Base-by-base conservation (phyloP, 441 rosid species). In the Mallotus japonicus region DNA sequence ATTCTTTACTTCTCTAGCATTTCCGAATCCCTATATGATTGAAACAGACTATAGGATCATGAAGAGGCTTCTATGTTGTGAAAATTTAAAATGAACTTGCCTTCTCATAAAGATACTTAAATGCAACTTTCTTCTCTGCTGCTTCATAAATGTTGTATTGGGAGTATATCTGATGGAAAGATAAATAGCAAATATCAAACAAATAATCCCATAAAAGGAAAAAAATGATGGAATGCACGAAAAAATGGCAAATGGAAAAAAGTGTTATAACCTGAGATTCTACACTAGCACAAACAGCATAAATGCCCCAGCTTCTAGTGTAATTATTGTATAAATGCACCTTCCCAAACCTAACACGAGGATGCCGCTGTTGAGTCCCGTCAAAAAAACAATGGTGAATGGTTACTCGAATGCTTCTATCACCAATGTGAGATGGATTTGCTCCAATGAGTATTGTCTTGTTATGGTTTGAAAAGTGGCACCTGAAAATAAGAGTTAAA, bases 351-450 rank as follows among this genome's bases (percentile, higher is more conserved):
- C 98, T 85, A 75, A 93, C 88, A 9, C 98, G 99, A 77, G 99
- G 99, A 51, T 95, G 99, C 44, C 93, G 81, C 76, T 93, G 99
- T 24, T 91, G 82, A 47, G 97, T 93, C 50, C 94, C 95, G 65
- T 93, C 91, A 24, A 95, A 95, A 79, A 95, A 95, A 66, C 98
- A 95, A 80, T 91, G 99, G 75, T 95, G 97, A 74, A 93, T 91
- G 46, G 97, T 93, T 62, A 93, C 91, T 66, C 89, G 76, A 57
- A 95, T 93, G 73, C 95, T 89, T 80, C 97, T 85, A 75, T 95
- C 99, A 64, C 78, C 83, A 28, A 84, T 74, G 50, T 95, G 90
- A 59, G 93, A 81, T 15, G 97, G 85, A 72, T 95, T 91, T 49
- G 95, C 95, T 70, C 99, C 99, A 44, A 95, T 91, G 54, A 93